These are phyloP conservation scores for Kluyveromyces wickerhamii DNA, from an alignment of 805 yeast genomes.

Conservation along the genomic window DNA sequence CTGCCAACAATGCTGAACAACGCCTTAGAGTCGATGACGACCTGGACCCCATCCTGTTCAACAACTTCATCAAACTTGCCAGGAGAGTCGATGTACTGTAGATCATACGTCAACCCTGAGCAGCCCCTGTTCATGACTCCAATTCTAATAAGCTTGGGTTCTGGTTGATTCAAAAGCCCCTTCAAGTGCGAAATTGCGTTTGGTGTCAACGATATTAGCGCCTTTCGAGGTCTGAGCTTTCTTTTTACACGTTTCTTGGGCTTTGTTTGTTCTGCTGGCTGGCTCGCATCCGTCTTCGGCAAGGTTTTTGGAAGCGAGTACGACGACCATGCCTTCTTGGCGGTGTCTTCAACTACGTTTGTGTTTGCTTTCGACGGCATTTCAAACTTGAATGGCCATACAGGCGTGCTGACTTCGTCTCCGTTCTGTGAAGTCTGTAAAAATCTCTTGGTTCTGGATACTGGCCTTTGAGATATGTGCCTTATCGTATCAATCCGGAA, in stretches of 20 bases:
- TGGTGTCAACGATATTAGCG: slow-evolving; percentile 73
- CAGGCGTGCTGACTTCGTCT: slow-evolving; percentile 6
- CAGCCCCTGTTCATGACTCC: slow-evolving; percentile 97
- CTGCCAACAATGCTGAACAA: slow-evolving; percentile 91
- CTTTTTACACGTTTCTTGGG: slow-evolving; percentile 43
- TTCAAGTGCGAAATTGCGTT: slow-evolving; percentile 68
- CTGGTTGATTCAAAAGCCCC: slow-evolving; percentile 65
- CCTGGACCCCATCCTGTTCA: slow-evolving; percentile 88
- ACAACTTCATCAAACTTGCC: slow-evolving; percentile 95
- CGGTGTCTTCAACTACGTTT: slow-evolving; percentile 2
- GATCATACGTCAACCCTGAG: slow-evolving; percentile 85
- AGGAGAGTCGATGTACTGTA: slow-evolving; percentile 83
- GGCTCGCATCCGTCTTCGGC: slow-evolving; percentile 11
- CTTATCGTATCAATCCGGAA: no score
- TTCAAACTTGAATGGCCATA: slow-evolving; percentile 6
- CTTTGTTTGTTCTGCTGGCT: slow-evolving; percentile 8
- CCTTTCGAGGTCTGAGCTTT: slow-evolving; percentile 77
- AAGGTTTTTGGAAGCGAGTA: slow-evolving; percentile 37
- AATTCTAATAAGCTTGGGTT: slow-evolving; percentile 81
- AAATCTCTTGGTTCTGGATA: slow-evolving; percentile 10
- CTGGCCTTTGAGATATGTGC: not conserved
- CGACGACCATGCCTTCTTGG: slow-evolving; percentile 32
- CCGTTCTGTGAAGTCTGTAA: slow-evolving; percentile 12
- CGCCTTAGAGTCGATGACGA: slow-evolving; percentile 92
- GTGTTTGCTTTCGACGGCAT: slow-evolving; percentile 5